A percentile compares a stretch with the other conserved stretches of the same genome.
phyloP scores from a whole-genome alignment of 768 basidiomycete species.

The Russula sp. region DNA sequence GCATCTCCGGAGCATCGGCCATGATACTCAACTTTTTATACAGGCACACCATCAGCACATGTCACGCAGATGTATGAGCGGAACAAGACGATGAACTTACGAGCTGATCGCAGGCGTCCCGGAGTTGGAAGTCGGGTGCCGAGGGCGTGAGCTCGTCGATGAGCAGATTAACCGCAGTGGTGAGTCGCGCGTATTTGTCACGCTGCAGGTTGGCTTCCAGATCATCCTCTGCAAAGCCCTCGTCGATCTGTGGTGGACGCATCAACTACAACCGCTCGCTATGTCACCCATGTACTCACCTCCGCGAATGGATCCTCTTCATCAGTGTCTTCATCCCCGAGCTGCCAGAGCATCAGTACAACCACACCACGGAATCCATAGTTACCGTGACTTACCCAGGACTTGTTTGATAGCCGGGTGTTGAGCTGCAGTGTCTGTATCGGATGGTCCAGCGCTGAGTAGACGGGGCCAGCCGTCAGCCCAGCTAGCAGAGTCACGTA shows the following conservation, averaged over 20 bases:
- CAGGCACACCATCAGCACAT: background rate
- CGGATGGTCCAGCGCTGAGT: constrained; percentile 48
- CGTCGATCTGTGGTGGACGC: constrained; percentile 63
- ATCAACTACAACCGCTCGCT: constrained; percentile 1
- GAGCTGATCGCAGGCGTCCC: constrained; percentile 82
- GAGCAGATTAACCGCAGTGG: constrained; percentile 71
- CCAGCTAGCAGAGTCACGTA: constrained; percentile 2
- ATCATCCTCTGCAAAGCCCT: constrained; percentile 88
- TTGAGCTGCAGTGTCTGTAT: constrained; percentile 78
- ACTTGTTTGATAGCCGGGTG: constrained; percentile 81
- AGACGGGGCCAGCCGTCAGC: background rate
- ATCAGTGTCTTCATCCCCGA: constrained; percentile 77
- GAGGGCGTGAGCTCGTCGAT: constrained; percentile 83
- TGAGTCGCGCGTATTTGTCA: constrained; percentile 88
- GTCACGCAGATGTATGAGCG: background rate
- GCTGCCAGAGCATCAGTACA: constrained; percentile 33
- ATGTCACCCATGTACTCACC: constrained; percentile 35
- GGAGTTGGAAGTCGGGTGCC: constrained; percentile 75
- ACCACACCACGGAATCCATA: background rate
- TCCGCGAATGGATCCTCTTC: constrained; percentile 97
- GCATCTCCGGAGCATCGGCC: constrained; percentile 77
- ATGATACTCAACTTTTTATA: constrained; percentile 62
- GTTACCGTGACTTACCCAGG: constrained; percentile 55
- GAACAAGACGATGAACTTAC: constrained; percentile 39
- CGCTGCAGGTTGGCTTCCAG: constrained; percentile 87